These are phyloP conservation scores for Fonsecaea pedrosoi DNA, from an alignment of 2,329 filamentous ascomycete species.

Conservation along the genomic window DNA sequence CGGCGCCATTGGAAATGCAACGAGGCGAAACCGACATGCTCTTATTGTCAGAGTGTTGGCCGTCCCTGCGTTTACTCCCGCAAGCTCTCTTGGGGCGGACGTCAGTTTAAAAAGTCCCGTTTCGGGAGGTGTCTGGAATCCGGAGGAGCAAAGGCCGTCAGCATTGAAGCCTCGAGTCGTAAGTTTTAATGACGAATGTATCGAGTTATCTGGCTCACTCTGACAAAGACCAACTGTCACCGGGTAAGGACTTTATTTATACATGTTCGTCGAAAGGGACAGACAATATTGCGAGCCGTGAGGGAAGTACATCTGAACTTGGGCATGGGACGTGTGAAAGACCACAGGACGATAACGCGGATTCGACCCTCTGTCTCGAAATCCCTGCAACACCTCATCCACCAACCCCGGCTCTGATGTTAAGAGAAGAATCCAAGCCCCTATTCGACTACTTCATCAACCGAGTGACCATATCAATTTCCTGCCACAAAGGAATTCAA, in stretches of 20 bases:
- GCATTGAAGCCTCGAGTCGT: constrained; percentile 6
- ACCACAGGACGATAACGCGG: neutral
- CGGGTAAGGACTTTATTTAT: constrained; percentile 15
- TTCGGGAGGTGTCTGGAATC: constrained; percentile 20
- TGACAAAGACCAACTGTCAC: neutral
- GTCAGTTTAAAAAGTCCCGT: constrained; percentile 26
- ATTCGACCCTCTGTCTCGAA: neutral
- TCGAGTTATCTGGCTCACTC: neutral
- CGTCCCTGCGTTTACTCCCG: constrained; percentile 19
- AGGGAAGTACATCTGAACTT: neutral
- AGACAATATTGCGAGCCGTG: neutral
- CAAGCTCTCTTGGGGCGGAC: constrained; percentile 24
- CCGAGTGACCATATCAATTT: constrained; percentile 45
- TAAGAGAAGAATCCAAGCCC: constrained; percentile 11
- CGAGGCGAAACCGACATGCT: constrained; percentile 19
- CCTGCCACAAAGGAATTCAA: constrained; percentile 39
- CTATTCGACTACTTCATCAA: constrained; percentile 46
- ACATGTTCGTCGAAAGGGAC: constrained; percentile 1
- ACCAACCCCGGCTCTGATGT: neutral
- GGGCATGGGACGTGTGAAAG: neutral
- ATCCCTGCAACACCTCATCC: neutral
- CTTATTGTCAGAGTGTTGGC: constrained; percentile 17
- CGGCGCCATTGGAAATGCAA: constrained; percentile 27
- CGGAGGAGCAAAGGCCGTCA: constrained; percentile 10
- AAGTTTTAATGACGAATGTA: constrained; percentile 2